Conservation (phyloP, 108 stramenopile genomes). For the Pinguiococcus pyrenoidosus region DNA sequence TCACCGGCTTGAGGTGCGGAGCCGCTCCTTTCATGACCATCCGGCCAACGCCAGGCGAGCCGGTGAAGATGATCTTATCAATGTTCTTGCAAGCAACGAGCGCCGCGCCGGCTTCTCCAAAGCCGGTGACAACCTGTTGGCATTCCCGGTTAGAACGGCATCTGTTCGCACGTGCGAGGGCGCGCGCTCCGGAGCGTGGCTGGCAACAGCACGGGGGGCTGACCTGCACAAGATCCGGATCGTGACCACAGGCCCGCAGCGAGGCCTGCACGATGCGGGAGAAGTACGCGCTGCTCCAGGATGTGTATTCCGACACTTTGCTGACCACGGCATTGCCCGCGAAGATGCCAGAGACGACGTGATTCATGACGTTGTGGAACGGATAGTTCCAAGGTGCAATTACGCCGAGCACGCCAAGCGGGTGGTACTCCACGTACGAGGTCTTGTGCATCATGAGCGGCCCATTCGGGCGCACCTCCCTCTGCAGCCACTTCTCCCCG, state of each 20-base stretch:
- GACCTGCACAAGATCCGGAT: conserved; percentile 78
- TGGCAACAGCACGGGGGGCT: no score
- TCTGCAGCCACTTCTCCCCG: conserved; percentile 71
- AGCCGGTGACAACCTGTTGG: conserved; percentile 79
- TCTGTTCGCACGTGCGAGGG: no score
- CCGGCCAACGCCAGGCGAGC: conserved; percentile 76
- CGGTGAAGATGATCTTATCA: conserved; percentile 97
- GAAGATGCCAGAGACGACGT: conserved; percentile 81
- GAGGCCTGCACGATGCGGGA: conserved; percentile 56
- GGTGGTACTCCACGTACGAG: conserved; percentile 89
- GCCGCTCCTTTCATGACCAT: conserved; percentile 79
- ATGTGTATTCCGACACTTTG: conserved; percentile 88
- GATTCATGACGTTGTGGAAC: conserved; percentile 93
- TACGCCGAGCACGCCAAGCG: conserved; percentile 83
- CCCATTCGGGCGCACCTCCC: conserved; percentile 59
- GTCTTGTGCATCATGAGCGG: conserved; percentile 88
- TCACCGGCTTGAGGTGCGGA: conserved; percentile 78
- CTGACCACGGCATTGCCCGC: conserved; percentile 91
- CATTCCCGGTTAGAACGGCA: no score
- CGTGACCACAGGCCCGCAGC: conserved; percentile 67
- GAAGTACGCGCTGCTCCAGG: conserved; percentile 72
- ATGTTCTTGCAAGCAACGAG: conserved; percentile 66
- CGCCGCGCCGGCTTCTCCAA: conserved; percentile 79
- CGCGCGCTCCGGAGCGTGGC: no score
- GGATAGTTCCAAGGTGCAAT: conserved; percentile 99